Evolutionary conservation across 2,329 filamentous ascomycete species (phyloP), one percentile per base, ranked within the genome.

Genomic region (Amesomyces nigricolor): DNA sequence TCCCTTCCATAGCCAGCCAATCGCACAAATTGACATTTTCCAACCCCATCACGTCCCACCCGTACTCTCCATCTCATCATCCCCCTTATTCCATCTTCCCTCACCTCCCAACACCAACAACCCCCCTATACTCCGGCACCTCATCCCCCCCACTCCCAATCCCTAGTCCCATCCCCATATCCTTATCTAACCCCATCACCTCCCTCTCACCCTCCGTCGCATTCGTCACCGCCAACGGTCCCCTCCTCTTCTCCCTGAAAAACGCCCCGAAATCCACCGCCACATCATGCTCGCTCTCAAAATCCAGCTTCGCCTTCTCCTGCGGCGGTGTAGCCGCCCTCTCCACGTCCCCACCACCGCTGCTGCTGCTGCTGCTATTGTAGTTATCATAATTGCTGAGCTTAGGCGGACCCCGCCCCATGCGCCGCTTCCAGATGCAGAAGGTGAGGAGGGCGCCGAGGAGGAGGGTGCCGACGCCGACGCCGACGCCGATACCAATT

Each of bases 241-340:
- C 37, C 32, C 32, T 40, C 47, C 55, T 42, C 47, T 51, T 42
- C 16, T 35, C 52, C n/a, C 52, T 10, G 29, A 55, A 51, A 6
- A 59, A 50, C 8, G 38, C 47, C 29, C 61, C 59, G 57, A 63
- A 61, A 19, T 64, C 63, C 40, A 63, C 57, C 42, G 56, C 58
- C 17, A 63, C 51, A 19, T 61, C 58, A 22, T 63, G 58, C 51
- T 61, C 61, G 53, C 56, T 61, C 52, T 63, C 61, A 43, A 47
- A 63, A 17, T 61, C 61, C 52, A 63, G 44, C 53, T 62, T 62
- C 17, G 58, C 57, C 44, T 47, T 54, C 11, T 63, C 59, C 30
- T 57, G 30, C 32, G 58, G 54, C 35, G 57, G 51, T 11, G 48
- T 17, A 8, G 19, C 38, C 16, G 5, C 10, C 2, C 45, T 17